Evolutionary conservation across 2,329 filamentous ascomycete species (phyloP).

Genomic region (Aspergillus sergii): DNA sequence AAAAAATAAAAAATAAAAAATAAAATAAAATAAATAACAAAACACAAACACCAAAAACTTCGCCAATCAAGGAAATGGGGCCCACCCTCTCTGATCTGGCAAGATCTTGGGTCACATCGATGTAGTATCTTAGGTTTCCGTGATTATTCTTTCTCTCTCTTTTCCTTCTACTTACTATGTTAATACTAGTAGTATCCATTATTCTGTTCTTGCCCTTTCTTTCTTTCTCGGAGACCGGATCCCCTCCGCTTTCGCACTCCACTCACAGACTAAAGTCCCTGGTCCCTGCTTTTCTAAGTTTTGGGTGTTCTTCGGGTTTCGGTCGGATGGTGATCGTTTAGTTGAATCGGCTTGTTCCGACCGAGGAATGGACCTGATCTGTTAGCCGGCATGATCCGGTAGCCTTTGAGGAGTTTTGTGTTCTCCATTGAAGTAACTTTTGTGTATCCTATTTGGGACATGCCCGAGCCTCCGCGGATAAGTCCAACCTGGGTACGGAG

Average conservation of each 20-base stretch:
- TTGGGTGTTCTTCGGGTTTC: background rate
- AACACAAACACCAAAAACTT: background rate
- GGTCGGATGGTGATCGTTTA: background rate
- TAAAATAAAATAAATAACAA: no score
- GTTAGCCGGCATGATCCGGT: background rate
- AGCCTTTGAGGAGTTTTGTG: background rate
- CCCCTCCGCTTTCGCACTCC: background rate
- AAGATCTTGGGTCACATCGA: slow-evolving; percentile 4
- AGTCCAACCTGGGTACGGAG: no score
- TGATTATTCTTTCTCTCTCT: background rate
- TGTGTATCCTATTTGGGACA: background rate
- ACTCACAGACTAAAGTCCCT: background rate
- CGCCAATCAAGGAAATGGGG: background rate
- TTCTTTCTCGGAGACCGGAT: background rate
- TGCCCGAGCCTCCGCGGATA: no score
- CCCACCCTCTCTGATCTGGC: background rate
- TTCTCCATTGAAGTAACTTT: background rate
- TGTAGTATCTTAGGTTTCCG: background rate
- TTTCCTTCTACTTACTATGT: no score
- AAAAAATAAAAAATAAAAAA: background rate
- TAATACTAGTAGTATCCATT: background rate
- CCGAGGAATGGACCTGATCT: background rate
- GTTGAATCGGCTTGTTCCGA: background rate
- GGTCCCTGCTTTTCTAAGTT: background rate
- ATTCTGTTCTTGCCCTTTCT: no score